Conservation (phyloP, 2,329 filamentous ascomycete genomes). For the Ascochyta lentis region DNA sequence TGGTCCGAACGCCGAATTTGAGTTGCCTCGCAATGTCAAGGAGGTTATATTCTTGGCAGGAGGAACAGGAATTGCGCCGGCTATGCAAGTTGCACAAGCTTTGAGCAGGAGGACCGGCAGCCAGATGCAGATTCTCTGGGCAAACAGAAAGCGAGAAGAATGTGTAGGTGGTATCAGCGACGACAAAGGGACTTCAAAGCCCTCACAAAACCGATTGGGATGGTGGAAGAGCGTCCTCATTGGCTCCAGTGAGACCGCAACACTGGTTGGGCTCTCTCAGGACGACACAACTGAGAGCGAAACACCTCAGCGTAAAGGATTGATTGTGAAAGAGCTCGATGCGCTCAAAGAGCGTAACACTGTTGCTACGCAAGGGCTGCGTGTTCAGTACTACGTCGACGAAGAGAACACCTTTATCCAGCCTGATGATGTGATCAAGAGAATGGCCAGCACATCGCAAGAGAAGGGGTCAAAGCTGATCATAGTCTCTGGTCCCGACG, state of each 20-base stretch:
- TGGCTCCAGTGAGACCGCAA: slow-evolving; percentile 16
- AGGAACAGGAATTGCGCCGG: slow-evolving; percentile 90
- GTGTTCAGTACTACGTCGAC: slow-evolving; percentile 80
- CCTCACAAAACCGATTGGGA: slow-evolving; percentile 20
- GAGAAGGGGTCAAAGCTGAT: slow-evolving; percentile 67
- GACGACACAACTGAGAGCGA: slow-evolving; percentile 3
- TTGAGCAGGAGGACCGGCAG: slow-evolving; percentile 57
- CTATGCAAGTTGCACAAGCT: slow-evolving; percentile 77
- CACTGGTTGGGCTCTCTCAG: slow-evolving; percentile 11
- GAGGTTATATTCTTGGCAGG: slow-evolving; percentile 85
- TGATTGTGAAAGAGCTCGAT: slow-evolving; percentile 68
- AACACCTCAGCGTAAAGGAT: slow-evolving; percentile 41
- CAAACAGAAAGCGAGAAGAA: slow-evolving; percentile 71
- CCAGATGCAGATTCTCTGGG: slow-evolving; percentile 80
- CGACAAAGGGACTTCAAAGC: slow-evolving; percentile 24
- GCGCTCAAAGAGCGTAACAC: slow-evolving; percentile 59
- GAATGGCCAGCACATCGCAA: slow-evolving; percentile 24
- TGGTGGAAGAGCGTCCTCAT: slow-evolving; percentile 41
- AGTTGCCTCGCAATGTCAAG: slow-evolving; percentile 59
- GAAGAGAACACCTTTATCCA: slow-evolving; percentile 74
- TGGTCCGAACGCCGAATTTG: slow-evolving; percentile 77
- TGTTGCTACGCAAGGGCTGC: slow-evolving; percentile 33
- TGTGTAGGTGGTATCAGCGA: slow-evolving; percentile 67
- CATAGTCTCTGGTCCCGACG: slow-evolving; percentile 89
- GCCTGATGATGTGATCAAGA: slow-evolving; percentile 46